Evolutionary conservation across 1,284 basidiomycete genomes (phyloP), one percentile per base, ranked within the genome.

Genomic region (Irpex lacteus): DNA sequence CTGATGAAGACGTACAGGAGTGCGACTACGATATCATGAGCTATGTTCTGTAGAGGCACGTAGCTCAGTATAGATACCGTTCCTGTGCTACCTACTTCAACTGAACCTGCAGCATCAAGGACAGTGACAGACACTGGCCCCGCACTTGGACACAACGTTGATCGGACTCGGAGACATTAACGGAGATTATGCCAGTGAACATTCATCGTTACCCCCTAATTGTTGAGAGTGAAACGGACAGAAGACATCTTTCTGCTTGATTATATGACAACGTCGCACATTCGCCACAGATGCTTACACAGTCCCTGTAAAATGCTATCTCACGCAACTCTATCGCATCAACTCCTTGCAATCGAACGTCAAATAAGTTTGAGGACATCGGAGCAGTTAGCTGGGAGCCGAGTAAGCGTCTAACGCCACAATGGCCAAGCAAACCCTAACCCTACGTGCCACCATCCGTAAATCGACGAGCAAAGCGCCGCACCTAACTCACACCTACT

Each of bases 11-110:
- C 3, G 73, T 73, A 38, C 73, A 72, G 21, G 72, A 75, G 9
- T 75, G 71, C 54, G 87, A 90, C 72, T 90, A 90, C 64, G 76
- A 82, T 63, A 85, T 91, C 62, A 56, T 56, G 54, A 56, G 54
- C 54, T 18, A 32, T 5, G n/a, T 32, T 7, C 32, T 56, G 26
- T 56, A 57, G 13, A 19, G 55, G 19, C 5, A 19, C 9, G 18
- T n/a, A 47, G 40, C n/a, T n/a, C 47, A 18, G 15, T 21, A 58
- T 40, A 40, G 40, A 37, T 37, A 19, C 57, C n/a, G 26, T 9
- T 38, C 13, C 40, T 37, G 21, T 26, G 11, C 13, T 11, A 15
- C 11, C 40, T 13, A 47, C 40, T 47, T n/a, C 13, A 13, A 11
- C 40, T 47, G 40, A 47, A 47, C n/a, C 13, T 47, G n/a, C 40